Evolutionary conservation across 2,329 filamentous ascomycete species (phyloP).

Genomic region (Sclerotinia borealis): DNA sequence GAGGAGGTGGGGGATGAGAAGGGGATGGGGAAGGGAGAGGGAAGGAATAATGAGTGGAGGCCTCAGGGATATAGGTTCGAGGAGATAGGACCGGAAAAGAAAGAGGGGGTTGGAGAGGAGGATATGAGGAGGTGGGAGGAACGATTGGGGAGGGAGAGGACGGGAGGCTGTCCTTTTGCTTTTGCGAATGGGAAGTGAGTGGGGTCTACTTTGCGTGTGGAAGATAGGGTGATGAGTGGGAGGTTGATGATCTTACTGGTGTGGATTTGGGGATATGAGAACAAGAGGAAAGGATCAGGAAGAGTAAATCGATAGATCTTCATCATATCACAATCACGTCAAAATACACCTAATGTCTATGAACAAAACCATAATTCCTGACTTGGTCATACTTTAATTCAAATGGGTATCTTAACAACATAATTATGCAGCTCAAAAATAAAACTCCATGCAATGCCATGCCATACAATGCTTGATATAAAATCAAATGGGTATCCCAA

Average conservation of each 20-base stretch:
- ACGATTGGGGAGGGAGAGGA: conserved; percentile 35
- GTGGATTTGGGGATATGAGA: no score
- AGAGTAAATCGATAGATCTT: no score
- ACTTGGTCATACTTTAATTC: no score
- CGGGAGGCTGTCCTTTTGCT: conserved; percentile 44
- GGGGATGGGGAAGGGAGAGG: conserved; percentile 51
- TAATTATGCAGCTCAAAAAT: no score
- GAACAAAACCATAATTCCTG: no score
- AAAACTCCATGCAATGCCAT: background rate
- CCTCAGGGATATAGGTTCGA: conserved; percentile 38
- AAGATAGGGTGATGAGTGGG: background rate
- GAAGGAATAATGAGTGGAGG: conserved; percentile 53
- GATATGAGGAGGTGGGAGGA: conserved; percentile 39
- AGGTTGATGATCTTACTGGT: background rate
- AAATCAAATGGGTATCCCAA: background rate
- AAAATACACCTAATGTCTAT: background rate
- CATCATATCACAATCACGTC: background rate
- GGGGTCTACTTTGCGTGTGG: no score
- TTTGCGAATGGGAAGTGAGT: background rate
- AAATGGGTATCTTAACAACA: no score
- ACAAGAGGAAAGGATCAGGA: no score
- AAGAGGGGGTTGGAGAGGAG: conserved; percentile 45
- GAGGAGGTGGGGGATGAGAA: conserved; percentile 46
- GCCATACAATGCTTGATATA: no score
- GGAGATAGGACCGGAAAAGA: conserved; percentile 56